phyloP scores from a whole-genome alignment of 2,329 filamentous ascomycete species.

The Teratosphaeriaceae sp. region DNA sequence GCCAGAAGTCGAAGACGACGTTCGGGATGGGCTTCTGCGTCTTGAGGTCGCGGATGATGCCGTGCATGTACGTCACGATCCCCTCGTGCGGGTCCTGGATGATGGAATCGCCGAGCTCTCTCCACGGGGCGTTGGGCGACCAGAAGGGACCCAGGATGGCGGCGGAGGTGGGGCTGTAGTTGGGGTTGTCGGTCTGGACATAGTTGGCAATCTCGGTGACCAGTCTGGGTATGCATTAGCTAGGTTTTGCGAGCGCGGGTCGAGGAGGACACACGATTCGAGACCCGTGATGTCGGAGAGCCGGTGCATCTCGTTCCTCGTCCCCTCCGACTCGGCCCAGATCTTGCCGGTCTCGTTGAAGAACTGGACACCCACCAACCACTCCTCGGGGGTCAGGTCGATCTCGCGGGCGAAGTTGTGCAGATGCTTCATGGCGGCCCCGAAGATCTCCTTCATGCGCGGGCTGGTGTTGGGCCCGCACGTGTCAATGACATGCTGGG shows the following conservation, averaged over 20 bases:
- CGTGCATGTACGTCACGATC: constrained; percentile 61
- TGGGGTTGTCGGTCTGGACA: constrained; percentile 52
- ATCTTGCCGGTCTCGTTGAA: constrained; percentile 68
- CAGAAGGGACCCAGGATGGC: constrained; percentile 74
- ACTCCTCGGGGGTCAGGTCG: constrained; percentile 70
- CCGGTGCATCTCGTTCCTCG: constrained; percentile 67
- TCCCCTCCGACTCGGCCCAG: constrained; percentile 49
- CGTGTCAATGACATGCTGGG: constrained; percentile 62
- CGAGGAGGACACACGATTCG: constrained; percentile 50
- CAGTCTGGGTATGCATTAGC: constrained; percentile 37
- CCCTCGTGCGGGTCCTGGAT: constrained; percentile 58
- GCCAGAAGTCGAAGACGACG: constrained; percentile 73
- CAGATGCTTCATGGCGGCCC: constrained; percentile 60
- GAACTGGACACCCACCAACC: constrained; percentile 68
- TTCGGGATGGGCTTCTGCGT: constrained; percentile 58
- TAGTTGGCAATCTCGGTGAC: constrained; percentile 63
- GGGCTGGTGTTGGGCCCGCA: constrained; percentile 65
- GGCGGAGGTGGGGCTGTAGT: constrained; percentile 61
- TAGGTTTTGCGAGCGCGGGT: background rate
- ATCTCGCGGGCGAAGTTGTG: constrained; percentile 75
- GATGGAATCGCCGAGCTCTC: constrained; percentile 58
- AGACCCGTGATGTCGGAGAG: constrained; percentile 68
- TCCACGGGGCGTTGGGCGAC: constrained; percentile 68
- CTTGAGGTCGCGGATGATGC: constrained; percentile 56
- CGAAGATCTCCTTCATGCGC: constrained; percentile 57